Evolutionary conservation across 2,329 filamentous ascomycete genomes (phyloP).

Genomic region (Colletotrichum orbiculare): DNA sequence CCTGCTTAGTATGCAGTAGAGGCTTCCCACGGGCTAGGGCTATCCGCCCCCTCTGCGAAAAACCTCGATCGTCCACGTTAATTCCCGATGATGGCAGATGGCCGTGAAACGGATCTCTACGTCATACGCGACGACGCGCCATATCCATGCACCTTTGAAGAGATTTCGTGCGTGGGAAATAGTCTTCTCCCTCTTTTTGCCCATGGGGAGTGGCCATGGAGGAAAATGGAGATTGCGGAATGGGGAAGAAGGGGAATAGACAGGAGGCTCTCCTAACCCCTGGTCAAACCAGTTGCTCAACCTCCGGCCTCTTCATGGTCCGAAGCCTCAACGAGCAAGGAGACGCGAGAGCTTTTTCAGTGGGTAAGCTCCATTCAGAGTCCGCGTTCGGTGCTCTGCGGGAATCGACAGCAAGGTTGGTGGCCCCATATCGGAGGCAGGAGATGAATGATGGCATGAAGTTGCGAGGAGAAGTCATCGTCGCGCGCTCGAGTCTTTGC

Average conservation of each 20-base stretch:
- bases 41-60: conserved; percentile 13
- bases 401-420: conserved; percentile 9
- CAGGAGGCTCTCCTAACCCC: not conserved
- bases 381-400: conserved; percentile 4
- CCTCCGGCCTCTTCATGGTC: not conserved
- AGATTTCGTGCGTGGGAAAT: conserved; percentile 31
- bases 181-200: conserved; percentile 16
- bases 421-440: conserved; percentile 8
- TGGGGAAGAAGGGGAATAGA: not conserved
- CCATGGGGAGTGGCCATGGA: conserved; percentile 8
- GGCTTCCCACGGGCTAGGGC: conserved; percentile 14
- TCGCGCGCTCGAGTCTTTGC: too few relatives aligned
- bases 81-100: conserved; percentile 30
- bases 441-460: conserved; percentile 9
- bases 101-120: conserved; percentile 34
- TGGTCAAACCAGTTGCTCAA: conserved; percentile 7
- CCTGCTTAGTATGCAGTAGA: conserved; percentile 12
- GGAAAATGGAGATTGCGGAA: not conserved
- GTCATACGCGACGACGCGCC: conserved; percentile 27
- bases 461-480: not conserved
- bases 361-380: conserved; percentile 14
- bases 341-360: conserved; percentile 23
- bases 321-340: not conserved
- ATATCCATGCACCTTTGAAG: conserved; percentile 16
- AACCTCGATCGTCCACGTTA: conserved; percentile 34